A percentile compares a stretch with the other conserved stretches of the same genome.
Conservation (phyloP, 1,284 basidiomycete genomes). For the Puccinia brachypodii region DNA sequence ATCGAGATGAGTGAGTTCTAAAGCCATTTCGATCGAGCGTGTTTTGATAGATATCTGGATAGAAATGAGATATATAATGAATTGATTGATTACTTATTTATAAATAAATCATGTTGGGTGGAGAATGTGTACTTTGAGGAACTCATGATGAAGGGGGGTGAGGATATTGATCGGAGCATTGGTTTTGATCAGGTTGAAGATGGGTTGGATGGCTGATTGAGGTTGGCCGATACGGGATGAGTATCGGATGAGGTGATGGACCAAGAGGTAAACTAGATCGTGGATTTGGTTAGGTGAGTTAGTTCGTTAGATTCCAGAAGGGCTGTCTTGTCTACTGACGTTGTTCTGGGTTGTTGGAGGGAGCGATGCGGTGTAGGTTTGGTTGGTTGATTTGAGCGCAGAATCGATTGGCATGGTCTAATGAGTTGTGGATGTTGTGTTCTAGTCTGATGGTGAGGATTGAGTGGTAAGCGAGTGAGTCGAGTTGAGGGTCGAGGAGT, state of each 20-base stretch:
- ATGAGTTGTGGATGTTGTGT: neutral
- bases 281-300: neutral
- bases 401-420: neutral
- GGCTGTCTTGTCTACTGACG: too few species aligned
- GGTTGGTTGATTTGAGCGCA: neutral
- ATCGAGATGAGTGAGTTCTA: slow-evolving; percentile 28
- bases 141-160: slow-evolving; percentile 23
- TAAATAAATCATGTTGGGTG: neutral
- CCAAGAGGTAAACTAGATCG: neutral
- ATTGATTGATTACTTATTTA: neutral
- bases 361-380: too few species aligned
- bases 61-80: neutral
- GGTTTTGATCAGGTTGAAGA: slow-evolving; percentile 5
- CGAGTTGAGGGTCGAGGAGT: neutral
- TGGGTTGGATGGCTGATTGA: neutral
- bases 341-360: too few species aligned
- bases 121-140: slow-evolving; percentile 14
- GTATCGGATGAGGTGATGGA: neutral
- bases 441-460: slow-evolving; percentile 5
- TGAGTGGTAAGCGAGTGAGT: slow-evolving; percentile 8
- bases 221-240: slow-evolving; percentile 3
- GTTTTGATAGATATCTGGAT: slow-evolving; percentile 23
- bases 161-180: slow-evolving; percentile 16
- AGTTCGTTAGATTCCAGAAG: neutral
- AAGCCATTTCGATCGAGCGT: neutral